Evolutionary conservation across 2,329 filamentous ascomycete genomes (phyloP), one percentile per base, ranked within the genome.

Genomic region (Exophiala alcalophila): DNA sequence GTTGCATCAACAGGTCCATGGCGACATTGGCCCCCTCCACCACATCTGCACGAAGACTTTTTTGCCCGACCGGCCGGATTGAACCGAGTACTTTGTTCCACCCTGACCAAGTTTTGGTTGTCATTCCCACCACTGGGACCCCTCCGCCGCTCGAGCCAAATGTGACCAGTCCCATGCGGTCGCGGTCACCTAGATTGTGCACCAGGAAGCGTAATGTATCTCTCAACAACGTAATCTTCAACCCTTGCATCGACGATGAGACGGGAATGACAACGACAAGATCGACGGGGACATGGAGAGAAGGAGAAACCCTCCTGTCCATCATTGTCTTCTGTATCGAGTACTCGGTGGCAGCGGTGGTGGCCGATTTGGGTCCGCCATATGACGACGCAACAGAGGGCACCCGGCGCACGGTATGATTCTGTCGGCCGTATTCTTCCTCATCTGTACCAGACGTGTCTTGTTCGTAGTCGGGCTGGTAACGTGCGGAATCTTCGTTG

Each of bases 1-100:
- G 83, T 67, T 96, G 90, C 92, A 98, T 98, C 44, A 98, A 76
- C 41, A 98, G 70, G 63, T 98, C 92, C 92, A 98, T 97, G 33
- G 92, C 92, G 36, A 96, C 88, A 58, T 97, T 98, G 23, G 91
- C 92, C 19, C 92, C 92, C 62, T 98, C 92, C 2, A 98, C 91
- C 10, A 97, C 90, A 67, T 98, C 92, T 1, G 91, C 91, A 9
- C 92, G 84, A 59, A 95, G 81, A 62, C 88, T 97, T 77, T 97
- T 98, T 66, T 96, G 91, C 24, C 90, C 91, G 7, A 96, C 87
- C 1, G 92, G 91, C 53, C 89, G 84, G 58, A 98, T 94, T 0
- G 88, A 90, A 26, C 82, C 78, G 32, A 98, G 72, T 9, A 95
- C 80, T 59, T 86, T 90, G 50, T 80, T 74, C 92, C 92, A 98